A percentile compares a stretch with the other conserved stretches of the same genome.
Evolutionary conservation across 164 flowering plant genomes (phyloP).

Genomic region (Magnolia sinica): DNA sequence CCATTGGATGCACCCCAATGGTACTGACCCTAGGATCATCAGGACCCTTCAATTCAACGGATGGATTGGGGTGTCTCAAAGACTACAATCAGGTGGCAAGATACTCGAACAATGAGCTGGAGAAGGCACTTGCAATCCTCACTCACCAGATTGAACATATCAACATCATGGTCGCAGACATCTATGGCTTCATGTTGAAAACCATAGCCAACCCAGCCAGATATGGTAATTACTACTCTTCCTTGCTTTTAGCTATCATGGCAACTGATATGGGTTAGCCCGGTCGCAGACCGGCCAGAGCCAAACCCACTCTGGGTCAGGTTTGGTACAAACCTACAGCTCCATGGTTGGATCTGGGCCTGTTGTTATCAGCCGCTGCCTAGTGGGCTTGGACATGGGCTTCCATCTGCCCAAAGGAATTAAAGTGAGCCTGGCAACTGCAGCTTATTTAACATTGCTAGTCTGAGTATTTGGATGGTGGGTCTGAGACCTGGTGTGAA

Average conservation of each 20-base stretch:
- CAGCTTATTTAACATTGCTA: too few species aligned
- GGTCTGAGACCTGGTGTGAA: too few species aligned
- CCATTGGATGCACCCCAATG: slow-evolving; percentile 21
- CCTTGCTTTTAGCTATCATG: background rate
- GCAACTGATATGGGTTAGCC: too few species aligned
- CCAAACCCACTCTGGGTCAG: too few species aligned
- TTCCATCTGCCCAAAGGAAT: too few species aligned
- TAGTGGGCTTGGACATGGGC: too few species aligned
- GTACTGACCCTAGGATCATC: slow-evolving; percentile 10
- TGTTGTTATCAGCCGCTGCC: too few species aligned
- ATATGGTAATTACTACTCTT: slow-evolving; percentile 11
- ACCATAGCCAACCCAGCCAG: slow-evolving; percentile 13
- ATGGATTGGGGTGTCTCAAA: slow-evolving; percentile 22
- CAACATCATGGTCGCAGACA: slow-evolving; percentile 13
- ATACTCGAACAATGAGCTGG: slow-evolving; percentile 15
- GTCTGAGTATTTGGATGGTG: too few species aligned
- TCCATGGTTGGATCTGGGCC: too few species aligned
- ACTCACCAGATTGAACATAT: slow-evolving; percentile 4
- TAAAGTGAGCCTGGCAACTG: too few species aligned
- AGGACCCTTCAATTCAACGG: slow-evolving; percentile 24
- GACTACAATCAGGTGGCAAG: slow-evolving; percentile 20
- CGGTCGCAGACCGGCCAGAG: too few species aligned
- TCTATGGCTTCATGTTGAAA: slow-evolving; percentile 16
- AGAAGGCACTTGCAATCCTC: slow-evolving; percentile 8
- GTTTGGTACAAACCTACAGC: too few species aligned